Evolutionary conservation across 805 yeast species (phyloP).

Genomic region (Candida methanosorbosa): DNA sequence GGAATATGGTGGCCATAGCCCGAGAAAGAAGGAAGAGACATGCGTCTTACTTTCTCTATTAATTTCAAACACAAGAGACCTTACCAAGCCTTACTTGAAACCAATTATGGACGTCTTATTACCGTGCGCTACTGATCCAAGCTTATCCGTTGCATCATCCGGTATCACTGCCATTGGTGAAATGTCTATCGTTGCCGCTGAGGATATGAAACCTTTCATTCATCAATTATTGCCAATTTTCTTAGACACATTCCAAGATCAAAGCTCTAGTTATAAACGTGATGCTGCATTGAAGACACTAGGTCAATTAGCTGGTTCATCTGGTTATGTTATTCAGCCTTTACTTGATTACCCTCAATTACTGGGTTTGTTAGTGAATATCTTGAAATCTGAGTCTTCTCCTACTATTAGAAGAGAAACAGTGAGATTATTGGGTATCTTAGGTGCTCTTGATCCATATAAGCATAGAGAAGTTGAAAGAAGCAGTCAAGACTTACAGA

Average conservation of each 20-base stretch:
- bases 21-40: conserved; percentile 76
- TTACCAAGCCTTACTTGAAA: conserved; percentile 85
- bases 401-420: conserved; percentile 76
- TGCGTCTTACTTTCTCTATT: conserved; percentile 67
- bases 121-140: conserved; percentile 63
- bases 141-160: conserved; percentile 79
- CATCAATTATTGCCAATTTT: conserved; percentile 79
- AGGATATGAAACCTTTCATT: conserved; percentile 65
- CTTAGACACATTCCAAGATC: conserved; percentile 84
- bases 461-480: conserved; percentile 89
- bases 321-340: conserved; percentile 95
- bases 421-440: conserved; percentile 78
- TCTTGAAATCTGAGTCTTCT: conserved; percentile 73
- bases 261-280: conserved; percentile 77
- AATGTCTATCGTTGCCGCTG: conserved; percentile 81
- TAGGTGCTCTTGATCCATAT: conserved; percentile 96
- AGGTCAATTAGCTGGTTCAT: conserved; percentile 82
- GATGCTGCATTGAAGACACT: conserved; percentile 84
- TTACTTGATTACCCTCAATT: conserved; percentile 85
- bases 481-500: conserved; percentile 22
- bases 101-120: conserved; percentile 83
- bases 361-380: conserved; percentile 70
- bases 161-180: conserved; percentile 86
- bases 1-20: conserved; percentile 68
- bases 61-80: conserved; percentile 67